phyloP scores from a whole-genome alignment of 1,139 yeast genomes.

The Saccharomyces hybrid region DNA sequence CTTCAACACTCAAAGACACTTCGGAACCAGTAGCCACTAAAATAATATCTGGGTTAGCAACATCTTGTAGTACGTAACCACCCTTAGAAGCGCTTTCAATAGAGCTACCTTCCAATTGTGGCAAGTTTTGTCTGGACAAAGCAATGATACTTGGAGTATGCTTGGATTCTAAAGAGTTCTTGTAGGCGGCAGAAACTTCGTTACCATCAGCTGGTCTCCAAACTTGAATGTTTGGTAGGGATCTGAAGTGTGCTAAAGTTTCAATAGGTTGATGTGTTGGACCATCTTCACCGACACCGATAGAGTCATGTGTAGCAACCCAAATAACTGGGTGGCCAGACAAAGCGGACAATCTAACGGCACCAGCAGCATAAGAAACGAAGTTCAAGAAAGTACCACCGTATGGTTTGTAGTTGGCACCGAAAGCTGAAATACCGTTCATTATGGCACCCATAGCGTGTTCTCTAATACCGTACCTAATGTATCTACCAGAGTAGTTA shows the following conservation, averaged over 20 bases:
- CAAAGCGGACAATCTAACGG: conserved; percentile 88
- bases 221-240: conserved; percentile 86
- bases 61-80: conserved; percentile 73
- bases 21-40: conserved; percentile 95
- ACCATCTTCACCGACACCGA: conserved; percentile 99
- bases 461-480: conserved; percentile 98
- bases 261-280: conserved; percentile 99
- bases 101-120: conserved; percentile 89
- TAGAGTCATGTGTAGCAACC: conserved; percentile 99
- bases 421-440: conserved; percentile 96
- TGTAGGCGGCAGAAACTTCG: conserved; percentile 95
- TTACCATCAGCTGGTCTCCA: conserved; percentile 99
- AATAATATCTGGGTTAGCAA: conserved; percentile 63
- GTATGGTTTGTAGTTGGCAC: conserved; percentile 85
- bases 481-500: conserved; percentile 84
- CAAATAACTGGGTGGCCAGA: conserved; percentile 91
- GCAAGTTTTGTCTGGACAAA: conserved; percentile 93
- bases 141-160: conserved; percentile 87
- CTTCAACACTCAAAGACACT: conserved; percentile 75
- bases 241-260: conserved; percentile 97
- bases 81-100: conserved; percentile 91
- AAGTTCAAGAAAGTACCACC: conserved; percentile 99
- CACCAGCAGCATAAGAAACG: conserved; percentile 97
- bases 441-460: conserved; percentile 99
- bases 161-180: conserved; percentile 60